phyloP scores from a whole-genome alignment of 257 asterid genomes.

The Solanum etuberosum region DNA sequence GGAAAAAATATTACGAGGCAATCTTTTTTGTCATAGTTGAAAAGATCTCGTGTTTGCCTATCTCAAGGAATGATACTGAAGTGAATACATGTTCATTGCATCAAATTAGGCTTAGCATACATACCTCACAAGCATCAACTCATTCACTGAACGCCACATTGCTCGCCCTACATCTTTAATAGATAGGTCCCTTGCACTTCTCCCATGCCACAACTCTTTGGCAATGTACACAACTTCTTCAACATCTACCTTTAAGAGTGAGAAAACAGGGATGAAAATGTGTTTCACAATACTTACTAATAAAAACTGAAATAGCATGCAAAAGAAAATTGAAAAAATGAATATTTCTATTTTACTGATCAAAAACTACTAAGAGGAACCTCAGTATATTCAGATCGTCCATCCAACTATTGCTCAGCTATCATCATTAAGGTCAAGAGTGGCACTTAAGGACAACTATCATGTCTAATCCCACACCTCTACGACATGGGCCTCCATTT shows the following conservation, averaged over 20 bases:
- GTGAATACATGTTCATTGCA: neutral
- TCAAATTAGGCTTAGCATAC: neutral
- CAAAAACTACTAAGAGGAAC: neutral
- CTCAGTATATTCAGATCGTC: neutral
- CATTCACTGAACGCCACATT: conserved; percentile 95
- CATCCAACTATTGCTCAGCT: neutral
- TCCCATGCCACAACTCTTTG: conserved; percentile 94
- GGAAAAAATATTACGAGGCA: neutral
- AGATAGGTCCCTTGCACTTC: conserved; percentile 82
- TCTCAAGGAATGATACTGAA: neutral
- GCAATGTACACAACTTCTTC: conserved; percentile 76
- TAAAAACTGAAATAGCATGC: neutral
- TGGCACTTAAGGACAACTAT: neutral
- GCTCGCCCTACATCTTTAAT: conserved; percentile 86
- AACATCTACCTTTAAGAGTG: conserved; percentile 68
- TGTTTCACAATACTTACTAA: neutral
- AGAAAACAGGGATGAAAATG: neutral
- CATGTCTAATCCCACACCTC: neutral
- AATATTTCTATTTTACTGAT: neutral
- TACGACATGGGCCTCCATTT: neutral
- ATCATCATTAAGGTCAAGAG: neutral
- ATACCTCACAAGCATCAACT: conserved; percentile 83
- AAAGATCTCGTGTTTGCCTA: neutral
- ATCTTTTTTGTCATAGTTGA: neutral
- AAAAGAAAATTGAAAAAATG: neutral